These are phyloP conservation scores for Septoria linicola DNA, from an alignment of 2,329 filamentous ascomycete genomes.

Conservation along the genomic window DNA sequence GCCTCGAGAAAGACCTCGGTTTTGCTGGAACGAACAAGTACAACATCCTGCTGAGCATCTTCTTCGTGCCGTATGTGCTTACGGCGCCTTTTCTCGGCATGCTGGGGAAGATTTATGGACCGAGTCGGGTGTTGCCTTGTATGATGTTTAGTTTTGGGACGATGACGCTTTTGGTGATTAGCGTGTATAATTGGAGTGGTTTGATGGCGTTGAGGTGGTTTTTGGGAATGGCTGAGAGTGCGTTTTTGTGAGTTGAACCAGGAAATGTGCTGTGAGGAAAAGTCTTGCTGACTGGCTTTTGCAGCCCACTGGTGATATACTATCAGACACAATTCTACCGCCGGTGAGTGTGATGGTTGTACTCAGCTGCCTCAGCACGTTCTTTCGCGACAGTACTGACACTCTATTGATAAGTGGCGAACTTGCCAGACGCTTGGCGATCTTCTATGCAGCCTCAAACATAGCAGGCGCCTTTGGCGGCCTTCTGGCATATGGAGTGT, in stretches of 20 bases:
- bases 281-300: slow-evolving; percentile 40
- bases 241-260: slow-evolving; percentile 10
- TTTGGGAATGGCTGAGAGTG: slow-evolving; percentile 44
- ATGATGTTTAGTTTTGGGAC: slow-evolving; percentile 66
- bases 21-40: slow-evolving; percentile 60
- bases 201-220: slow-evolving; percentile 69
- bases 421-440: slow-evolving; percentile 65
- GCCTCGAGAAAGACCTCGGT: slow-evolving; percentile 53
- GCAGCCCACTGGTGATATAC: slow-evolving; percentile 69
- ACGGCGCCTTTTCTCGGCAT: slow-evolving; percentile 66
- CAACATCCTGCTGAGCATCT: slow-evolving; percentile 68
- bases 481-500: slow-evolving; percentile 60
- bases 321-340: slow-evolving; percentile 65
- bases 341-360: no score
- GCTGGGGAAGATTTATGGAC: slow-evolving; percentile 67
- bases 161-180: slow-evolving; percentile 60
- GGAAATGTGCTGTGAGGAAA: no score
- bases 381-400: no score
- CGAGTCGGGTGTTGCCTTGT: slow-evolving; percentile 55
- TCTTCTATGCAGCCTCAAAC: slow-evolving; percentile 75
- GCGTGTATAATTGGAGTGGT: slow-evolving; percentile 60
- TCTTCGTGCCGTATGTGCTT: slow-evolving; percentile 73
- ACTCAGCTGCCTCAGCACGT: no score
- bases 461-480: slow-evolving; percentile 69
- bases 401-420: no score